phyloP scores from a whole-genome alignment of 495 filamentous ascomycete genomes.

The Neurospora cerealis region DNA sequence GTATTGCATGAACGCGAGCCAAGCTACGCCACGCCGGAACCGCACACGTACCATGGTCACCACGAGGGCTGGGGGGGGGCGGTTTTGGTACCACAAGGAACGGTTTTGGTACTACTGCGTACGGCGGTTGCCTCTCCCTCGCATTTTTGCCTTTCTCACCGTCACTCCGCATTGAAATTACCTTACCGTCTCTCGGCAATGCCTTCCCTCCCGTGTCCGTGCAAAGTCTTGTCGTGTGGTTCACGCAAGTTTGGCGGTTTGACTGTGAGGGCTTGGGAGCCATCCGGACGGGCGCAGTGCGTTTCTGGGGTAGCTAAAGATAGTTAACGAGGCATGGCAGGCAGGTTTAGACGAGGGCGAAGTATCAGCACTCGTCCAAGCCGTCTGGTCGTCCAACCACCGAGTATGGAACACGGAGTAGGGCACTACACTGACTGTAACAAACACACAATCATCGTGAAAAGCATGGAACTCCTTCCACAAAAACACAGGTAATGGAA shows the following conservation, averaged over 20 bases:
- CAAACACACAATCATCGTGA: background rate
- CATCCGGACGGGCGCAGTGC: too few species aligned
- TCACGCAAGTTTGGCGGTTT: background rate
- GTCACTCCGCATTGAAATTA: background rate
- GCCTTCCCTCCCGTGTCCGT: background rate
- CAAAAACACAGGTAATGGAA: background rate
- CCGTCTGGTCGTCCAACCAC: background rate
- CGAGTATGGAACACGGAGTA: background rate
- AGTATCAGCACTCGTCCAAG: background rate
- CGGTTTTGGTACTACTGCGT: background rate
- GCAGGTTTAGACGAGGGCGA: background rate
- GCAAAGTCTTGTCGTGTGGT: background rate
- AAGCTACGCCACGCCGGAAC: background rate
- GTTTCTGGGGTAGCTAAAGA: too few species aligned
- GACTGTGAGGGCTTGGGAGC: background rate
- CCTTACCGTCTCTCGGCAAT: background rate
- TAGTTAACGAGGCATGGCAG: too few species aligned
- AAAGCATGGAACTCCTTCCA: background rate
- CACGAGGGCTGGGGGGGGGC: background rate
- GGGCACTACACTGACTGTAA: background rate
- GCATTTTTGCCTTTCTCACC: background rate
- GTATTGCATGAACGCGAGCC: background rate
- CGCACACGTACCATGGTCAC: background rate
- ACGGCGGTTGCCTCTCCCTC: background rate
- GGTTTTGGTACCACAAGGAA: background rate